Base-by-base conservation (phyloP, 116 monocot genomes). In the Phalaenopsis hybrid region DNA sequence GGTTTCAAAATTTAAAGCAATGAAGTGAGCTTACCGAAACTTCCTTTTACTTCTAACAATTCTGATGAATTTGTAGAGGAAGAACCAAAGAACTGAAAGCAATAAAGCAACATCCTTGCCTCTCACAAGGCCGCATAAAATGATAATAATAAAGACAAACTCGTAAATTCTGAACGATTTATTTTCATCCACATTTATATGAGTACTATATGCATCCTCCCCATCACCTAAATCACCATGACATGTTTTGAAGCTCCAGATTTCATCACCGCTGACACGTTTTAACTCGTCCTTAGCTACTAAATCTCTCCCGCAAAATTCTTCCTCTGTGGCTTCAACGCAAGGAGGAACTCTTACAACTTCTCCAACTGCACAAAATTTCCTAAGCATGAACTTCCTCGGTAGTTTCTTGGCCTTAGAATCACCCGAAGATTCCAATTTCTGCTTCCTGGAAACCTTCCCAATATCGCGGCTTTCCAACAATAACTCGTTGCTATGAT, bases 51-150 rank as follows among this genome's bases (percentile, higher is more conserved):
- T 52, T 74, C 76, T 85, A 85, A 72, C 31, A 0, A 41, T 41
- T 68, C 57, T 25, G 58, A 68, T 41, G n/a, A 65, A 52, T 82
- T 63, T 85, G 61, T 49, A 43, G 79, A 85, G 43, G 75, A 88
- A 34, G 79, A 21, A 87, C 63, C 84, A 88, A 44, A 45, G 37
- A 31, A 88, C 5, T 44, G 89, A 86, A 51, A 89, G 74, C 31
- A 55, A 43, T 20, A 93, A 74, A 13, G 93, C 93, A 34, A 79
- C 61, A 28, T 75, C 25, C 77, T 84, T 87, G 8, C 93, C 91
- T 57, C 88, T 88, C 4, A 87, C 49, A 25, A 93, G 93, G n/a
- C 89, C 91, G 10, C 65, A 84, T 49, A 93, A 87, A 79, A 89
- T 81, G 1, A 91, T 37, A 25, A 81, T 41, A 21, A 85, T 45